These are phyloP conservation scores for Mycena indigotica DNA, from an alignment of 768 basidiomycete species.

Conservation along the genomic window DNA sequence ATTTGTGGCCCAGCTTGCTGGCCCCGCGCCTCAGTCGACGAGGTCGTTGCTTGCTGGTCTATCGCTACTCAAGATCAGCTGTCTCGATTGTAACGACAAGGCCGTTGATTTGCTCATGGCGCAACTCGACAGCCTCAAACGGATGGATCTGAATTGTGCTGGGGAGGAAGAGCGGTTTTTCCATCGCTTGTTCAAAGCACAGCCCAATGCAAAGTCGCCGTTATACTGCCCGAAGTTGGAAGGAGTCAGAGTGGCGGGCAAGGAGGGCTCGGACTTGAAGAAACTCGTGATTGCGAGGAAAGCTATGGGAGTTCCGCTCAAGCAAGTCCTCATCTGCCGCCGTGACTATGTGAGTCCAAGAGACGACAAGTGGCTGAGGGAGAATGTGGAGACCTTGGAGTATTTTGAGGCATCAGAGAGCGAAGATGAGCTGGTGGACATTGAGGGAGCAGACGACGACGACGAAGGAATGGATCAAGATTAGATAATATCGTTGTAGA, in stretches of 20 bases:
- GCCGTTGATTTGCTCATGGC: constrained; percentile 42
- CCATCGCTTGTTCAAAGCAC: constrained; percentile 22
- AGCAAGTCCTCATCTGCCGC: constrained; percentile 48
- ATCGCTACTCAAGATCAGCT: constrained; percentile 53
- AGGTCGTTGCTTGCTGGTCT: constrained; percentile 52
- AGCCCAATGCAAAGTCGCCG: constrained; percentile 30
- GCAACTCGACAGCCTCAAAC: constrained; percentile 50
- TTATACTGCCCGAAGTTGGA: constrained; percentile 55
- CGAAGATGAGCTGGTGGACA: constrained; percentile 32
- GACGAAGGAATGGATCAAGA: constrained; percentile 30
- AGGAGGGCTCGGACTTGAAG: constrained; percentile 44
- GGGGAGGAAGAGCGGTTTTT: constrained; percentile 32
- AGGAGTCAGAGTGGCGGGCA: constrained; percentile 47
- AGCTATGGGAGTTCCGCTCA: constrained; percentile 47
- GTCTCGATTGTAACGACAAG: constrained; percentile 44
- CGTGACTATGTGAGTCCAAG: constrained; percentile 41
- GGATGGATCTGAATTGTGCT: constrained; percentile 42
- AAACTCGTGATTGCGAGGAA: constrained; percentile 46
- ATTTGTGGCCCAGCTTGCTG: constrained; percentile 47
- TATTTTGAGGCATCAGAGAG: constrained; percentile 59
- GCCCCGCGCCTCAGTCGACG: constrained; percentile 38
- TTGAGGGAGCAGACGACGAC: constrained; percentile 20
- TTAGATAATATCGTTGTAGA: constrained; percentile 5
- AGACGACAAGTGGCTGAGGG: constrained; percentile 54
- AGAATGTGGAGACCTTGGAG: constrained; percentile 52